Conservation (phyloP, 176 grass and related monocot species). For the Phoenix dactylifera region DNA sequence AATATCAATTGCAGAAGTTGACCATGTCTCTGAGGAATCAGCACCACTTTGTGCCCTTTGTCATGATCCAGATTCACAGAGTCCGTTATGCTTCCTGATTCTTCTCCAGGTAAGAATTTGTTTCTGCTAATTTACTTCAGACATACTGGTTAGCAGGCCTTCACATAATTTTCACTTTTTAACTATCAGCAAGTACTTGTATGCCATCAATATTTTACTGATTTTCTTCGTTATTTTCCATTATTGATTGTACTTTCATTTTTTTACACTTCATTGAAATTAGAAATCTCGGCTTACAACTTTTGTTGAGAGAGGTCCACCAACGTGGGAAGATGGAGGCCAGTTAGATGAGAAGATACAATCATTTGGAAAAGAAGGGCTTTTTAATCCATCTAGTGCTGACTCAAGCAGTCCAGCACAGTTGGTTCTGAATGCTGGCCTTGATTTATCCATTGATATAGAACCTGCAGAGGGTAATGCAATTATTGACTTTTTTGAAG, state of each 20-base stretch:
- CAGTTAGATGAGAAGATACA: conserved; percentile 23
- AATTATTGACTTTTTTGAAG: conserved; percentile 45
- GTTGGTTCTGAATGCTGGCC: conserved; percentile 17
- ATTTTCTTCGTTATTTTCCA: too few relatives aligned
- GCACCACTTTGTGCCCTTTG: conserved; percentile 78
- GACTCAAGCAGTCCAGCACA: conserved; percentile 37
- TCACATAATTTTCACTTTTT: too few relatives aligned
- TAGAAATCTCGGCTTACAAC: conserved; percentile 89
- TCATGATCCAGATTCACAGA: conserved; percentile 76
- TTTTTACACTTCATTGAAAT: conserved; percentile 21
- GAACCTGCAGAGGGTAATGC: conserved; percentile 49
- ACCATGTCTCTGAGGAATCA: conserved; percentile 38
- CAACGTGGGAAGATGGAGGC: conserved; percentile 53
- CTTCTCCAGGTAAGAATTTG: conserved; percentile 71
- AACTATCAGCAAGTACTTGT: too few relatives aligned
- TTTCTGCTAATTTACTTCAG: too few relatives aligned
- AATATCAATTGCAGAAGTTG: conserved; percentile 31
- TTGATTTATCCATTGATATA: conserved; percentile 46
- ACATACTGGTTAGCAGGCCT: too few relatives aligned
- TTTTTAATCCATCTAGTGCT: conserved; percentile 24
- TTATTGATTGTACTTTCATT: conserved; percentile 13
- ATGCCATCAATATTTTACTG: too few relatives aligned
- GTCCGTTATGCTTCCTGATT: conserved; percentile 90
- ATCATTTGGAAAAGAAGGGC: conserved; percentile 31
- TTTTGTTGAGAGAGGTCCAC: conserved; percentile 89